A percentile compares a stretch with the other conserved stretches of the same genome.
Evolutionary conservation across 345 rosid genomes (phyloP).

Genomic region (Schrenkiella parvula): DNA sequence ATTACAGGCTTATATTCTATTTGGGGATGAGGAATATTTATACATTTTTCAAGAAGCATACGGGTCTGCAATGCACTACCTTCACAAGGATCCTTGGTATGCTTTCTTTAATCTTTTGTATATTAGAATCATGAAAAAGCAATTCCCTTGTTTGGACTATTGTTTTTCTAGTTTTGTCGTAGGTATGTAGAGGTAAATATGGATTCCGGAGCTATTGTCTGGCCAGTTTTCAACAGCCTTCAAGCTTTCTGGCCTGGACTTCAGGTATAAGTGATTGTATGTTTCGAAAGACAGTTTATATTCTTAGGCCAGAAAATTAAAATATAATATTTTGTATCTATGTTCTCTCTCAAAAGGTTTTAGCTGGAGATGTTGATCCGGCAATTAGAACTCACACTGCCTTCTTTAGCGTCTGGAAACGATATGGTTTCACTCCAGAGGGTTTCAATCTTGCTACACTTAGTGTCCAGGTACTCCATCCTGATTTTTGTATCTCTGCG

Average conservation of each 20-base stretch:
- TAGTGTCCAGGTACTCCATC: constrained; percentile 35
- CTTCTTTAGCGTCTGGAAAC: constrained; percentile 92
- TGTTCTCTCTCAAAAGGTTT: constrained; percentile 54
- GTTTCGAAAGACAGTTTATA: background rate
- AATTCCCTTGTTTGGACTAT: constrained; percentile 24
- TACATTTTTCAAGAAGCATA: constrained; percentile 95
- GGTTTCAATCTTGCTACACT: constrained; percentile 93
- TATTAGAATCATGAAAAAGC: constrained; percentile 27
- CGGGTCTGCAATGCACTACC: constrained; percentile 81
- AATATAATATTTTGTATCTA: background rate
- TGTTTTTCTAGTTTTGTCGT: constrained; percentile 19
- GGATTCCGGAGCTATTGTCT: constrained; percentile 96
- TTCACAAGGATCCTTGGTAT: constrained; percentile 97
- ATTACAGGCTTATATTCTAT: constrained; percentile 87
- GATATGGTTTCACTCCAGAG: constrained; percentile 94
- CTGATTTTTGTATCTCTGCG: background rate
- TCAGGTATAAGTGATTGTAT: constrained; percentile 52
- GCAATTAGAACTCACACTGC: constrained; percentile 97
- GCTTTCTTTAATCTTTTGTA: constrained; percentile 29
- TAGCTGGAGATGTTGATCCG: constrained; percentile 94
- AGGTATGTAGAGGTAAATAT: constrained; percentile 99
- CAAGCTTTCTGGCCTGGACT: constrained; percentile 99
- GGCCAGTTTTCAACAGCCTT: constrained; percentile 95
- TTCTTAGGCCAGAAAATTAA: background rate
- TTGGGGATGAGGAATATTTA: constrained; percentile 93